Percentiles rank a stretch among this genome's conserved stretches.
phyloP scores from a whole-genome alignment of 108 stramenopile species.

The Nitzschia sp. region DNA sequence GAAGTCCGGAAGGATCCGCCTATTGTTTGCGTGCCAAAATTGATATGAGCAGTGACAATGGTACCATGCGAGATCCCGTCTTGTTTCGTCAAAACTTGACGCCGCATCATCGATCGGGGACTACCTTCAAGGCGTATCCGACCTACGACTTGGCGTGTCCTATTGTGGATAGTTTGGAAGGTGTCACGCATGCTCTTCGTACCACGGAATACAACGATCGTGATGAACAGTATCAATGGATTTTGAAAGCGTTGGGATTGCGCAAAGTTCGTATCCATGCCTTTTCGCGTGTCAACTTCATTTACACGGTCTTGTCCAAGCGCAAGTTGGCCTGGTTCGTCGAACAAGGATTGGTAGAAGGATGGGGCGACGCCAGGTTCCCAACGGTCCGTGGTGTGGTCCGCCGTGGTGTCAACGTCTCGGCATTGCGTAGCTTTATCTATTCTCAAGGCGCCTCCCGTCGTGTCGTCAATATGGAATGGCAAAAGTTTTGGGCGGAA shows the following conservation, averaged over 20 bases:
- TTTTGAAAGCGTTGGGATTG: conserved; percentile 82
- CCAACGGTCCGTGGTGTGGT: conserved; percentile 96
- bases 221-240: conserved; percentile 95
- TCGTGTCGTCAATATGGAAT: conserved; percentile 95
- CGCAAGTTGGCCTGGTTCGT: conserved; percentile 99
- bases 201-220: conserved; percentile 99
- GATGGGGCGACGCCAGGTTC: conserved; percentile 98
- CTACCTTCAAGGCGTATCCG: conserved; percentile 97
- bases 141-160: conserved; percentile 99
- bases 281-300: conserved; percentile 97
- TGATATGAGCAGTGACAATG: conserved; percentile 94
- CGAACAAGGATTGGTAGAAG: conserved; percentile 91
- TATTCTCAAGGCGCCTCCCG: conserved; percentile 89
- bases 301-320: conserved; percentile 95
- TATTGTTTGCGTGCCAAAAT: conserved; percentile 99
- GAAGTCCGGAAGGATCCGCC: conserved; percentile 70
- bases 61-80: conserved; percentile 98
- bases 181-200: conserved; percentile 97
- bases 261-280: conserved; percentile 93
- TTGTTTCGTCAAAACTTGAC: conserved; percentile 92
- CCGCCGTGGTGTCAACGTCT: conserved; percentile 90
- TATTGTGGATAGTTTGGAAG: conserved; percentile 98
- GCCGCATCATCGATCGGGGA: conserved; percentile 96
- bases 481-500: conserved; percentile 97
- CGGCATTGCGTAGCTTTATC: conserved; percentile 91